Base-by-base conservation (phyloP, 2,329 filamentous ascomycete species). In the Beauveria australis region DNA sequence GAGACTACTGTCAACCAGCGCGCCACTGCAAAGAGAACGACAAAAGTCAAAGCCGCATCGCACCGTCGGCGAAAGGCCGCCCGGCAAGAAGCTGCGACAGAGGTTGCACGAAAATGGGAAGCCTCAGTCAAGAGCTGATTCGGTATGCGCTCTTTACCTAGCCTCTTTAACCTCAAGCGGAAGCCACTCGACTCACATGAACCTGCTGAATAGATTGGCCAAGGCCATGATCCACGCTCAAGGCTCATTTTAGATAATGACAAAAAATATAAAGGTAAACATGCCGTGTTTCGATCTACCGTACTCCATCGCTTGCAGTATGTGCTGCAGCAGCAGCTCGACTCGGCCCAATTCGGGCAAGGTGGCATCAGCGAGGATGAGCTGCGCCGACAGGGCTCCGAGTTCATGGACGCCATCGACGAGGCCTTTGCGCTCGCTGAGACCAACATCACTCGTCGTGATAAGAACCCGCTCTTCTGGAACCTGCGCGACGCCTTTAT, bases 401-500 rank as follows among this genome's bases (percentile, higher is more conserved):
- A 78, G 9, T 85, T 85, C 67, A 74, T 75, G 66, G 68, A 72
- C 24, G 68, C 75, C 4, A 66, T 85, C 30, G 69, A 75, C 22
- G 70, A 74, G n/a, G 74, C 64, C 40, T 79, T 82, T 62, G 64
- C 70, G 0, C 63, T 79, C 60, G 81, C 82, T 7, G 67, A 74
- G 18, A 62, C 71, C 10, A 72, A 75, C 28, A 64, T 69, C 14
- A 74, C 74, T 3, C 68, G 70, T 2, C 74, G 75, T 26, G 66
- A 69, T 24, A 73, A 76, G 8, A 85, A 85, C 64, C 80, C 81
- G 0, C 69, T 85, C 1, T 85, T 85, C 68, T 82, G 76, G 76
- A 76, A 76, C 53, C 70, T 91, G 60, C 81, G 83, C 62, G 78
- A 82, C 58, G 81, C 83, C 2, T 90, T 87, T 67, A 75, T 87